Evolutionary conservation across 2,329 filamentous ascomycete genomes (phyloP).

Genomic region (Neonectria punicea): DNA sequence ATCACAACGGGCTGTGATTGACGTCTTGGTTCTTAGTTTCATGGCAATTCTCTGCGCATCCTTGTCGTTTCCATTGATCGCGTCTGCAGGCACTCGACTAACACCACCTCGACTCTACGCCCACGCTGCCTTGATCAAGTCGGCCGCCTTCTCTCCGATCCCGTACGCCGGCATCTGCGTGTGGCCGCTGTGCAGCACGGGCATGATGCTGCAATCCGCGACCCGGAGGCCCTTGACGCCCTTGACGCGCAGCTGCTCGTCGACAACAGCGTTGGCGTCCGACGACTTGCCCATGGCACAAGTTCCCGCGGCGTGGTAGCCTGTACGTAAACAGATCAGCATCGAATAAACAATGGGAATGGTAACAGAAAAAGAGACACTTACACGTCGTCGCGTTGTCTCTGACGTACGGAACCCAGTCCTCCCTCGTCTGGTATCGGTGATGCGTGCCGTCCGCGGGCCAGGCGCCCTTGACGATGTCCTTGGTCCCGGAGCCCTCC

Average conservation of each 20-base stretch:
- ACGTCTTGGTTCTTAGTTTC: neutral
- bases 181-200: constrained; percentile 56
- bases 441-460: constrained; percentile 63
- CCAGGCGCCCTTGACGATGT: constrained; percentile 70
- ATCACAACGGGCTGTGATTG: neutral
- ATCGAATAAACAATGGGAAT: neutral
- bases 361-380: constrained; percentile 26
- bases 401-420: constrained; percentile 68
- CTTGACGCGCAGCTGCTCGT: constrained; percentile 62
- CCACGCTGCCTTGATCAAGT: constrained; percentile 58
- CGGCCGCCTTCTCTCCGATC: constrained; percentile 62
- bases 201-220: constrained; percentile 64
- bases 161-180: constrained; percentile 69
- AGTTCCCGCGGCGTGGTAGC: constrained; percentile 43
- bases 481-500: constrained; percentile 66
- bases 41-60: neutral
- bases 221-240: constrained; percentile 65
- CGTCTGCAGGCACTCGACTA: neutral
- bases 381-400: constrained; percentile 70
- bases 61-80: neutral
- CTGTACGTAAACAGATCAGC: neutral
- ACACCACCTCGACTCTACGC: neutral
- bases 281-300: constrained; percentile 49
- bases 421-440: constrained; percentile 56
- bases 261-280: constrained; percentile 65